Base-by-base conservation (phyloP, 1,284 basidiomycete species). In the Coniferiporia sulphurascens region DNA sequence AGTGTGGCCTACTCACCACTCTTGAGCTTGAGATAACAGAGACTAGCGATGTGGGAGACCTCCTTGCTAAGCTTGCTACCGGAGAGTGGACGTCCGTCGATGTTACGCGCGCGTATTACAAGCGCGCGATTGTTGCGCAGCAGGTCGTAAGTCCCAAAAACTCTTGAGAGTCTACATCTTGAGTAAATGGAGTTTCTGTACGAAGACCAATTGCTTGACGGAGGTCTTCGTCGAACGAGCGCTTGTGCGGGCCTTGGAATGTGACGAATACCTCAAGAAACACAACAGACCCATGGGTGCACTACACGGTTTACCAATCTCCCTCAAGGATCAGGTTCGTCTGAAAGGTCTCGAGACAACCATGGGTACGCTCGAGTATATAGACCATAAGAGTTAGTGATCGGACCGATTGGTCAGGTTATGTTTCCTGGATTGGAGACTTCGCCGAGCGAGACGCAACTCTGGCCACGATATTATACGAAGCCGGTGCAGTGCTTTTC, bases 61-160 rank as follows among this genome's bases (percentile, higher is more conserved):
- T 91, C 1, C 71, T 83, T 63, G 59, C 69, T 52, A 78, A 80
- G 54, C 70, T 90, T 4, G 76, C 78, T 13, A 69, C 64, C 1
- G 77, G 77, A 6, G 66, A 74, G 32, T 88, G 84, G 82, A 79
- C 84, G 1, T 78, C 86, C 8, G 76, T 86, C 1, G 81, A 85
- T 55, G 88, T 91, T 36, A 84, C 85, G 0, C 85, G 79, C 3
- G 87, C 91, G 0, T 93, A 88, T 70, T 84, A 83, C 69, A 93
- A 93, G 74, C 78, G 91, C 19, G 88, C 91, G 0, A 78, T 89
- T 52, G 73, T 93, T 53, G 91, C 92, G 0, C 91, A 93, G 61
- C 92, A 93, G 69, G 71, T 91, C 12, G 91, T 91, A 62, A 68
- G 86, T 75, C 55, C 38, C 17, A 34, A 43, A 21, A 45, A 51